phyloP scores from a whole-genome alignment of 2,329 filamentous ascomycete species.

The Neospermospora avenae region DNA sequence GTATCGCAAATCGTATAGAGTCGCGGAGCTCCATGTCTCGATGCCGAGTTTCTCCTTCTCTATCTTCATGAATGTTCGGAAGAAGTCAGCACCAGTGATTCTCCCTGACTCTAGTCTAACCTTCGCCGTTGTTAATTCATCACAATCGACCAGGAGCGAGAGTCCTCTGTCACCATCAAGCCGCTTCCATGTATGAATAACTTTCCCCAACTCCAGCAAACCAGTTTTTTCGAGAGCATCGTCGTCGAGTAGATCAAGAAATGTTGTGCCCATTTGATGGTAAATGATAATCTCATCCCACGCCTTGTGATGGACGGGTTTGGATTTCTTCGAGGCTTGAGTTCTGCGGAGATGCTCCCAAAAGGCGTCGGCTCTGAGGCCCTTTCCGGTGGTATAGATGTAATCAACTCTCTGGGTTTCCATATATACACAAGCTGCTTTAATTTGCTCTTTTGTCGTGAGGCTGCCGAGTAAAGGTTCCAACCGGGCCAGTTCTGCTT shows the following conservation, averaged over 20 bases:
- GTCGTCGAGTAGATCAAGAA: neutral
- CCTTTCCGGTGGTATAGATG: no score
- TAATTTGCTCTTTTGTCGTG: neutral
- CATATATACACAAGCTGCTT: neutral
- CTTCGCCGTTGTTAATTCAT: neutral
- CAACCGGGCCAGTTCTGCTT: neutral
- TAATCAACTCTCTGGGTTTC: neutral
- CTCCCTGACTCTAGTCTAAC: neutral
- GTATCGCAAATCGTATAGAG: neutral
- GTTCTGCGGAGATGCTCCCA: neutral
- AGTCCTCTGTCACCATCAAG: neutral
- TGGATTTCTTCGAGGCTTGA: no score
- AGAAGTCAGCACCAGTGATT: neutral
- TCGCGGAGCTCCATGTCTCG: neutral
- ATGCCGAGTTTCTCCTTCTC: neutral
- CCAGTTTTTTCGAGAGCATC: neutral
- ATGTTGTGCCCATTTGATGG: neutral
- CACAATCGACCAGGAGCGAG: neutral
- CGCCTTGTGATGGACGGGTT: neutral
- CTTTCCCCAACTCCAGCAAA: neutral
- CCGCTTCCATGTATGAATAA: neutral
- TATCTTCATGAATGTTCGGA: neutral
- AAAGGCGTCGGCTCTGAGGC: neutral
- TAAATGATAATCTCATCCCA: neutral
- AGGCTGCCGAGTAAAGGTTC: neutral